Conservation (phyloP, 345 rosid species). For the Acer campestre region DNA sequence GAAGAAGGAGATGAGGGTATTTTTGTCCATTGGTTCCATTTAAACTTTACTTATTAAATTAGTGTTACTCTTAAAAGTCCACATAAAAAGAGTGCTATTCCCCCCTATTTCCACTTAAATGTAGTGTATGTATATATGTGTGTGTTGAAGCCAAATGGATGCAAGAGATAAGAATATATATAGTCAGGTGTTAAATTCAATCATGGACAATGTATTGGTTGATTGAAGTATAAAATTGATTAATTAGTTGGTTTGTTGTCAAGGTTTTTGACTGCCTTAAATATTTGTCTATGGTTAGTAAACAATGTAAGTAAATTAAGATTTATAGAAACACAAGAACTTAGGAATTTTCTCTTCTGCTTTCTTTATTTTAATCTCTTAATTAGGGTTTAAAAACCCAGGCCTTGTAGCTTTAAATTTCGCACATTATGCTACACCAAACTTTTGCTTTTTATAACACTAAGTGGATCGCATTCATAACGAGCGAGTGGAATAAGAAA, state of each 20-base stretch:
- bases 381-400: neutral
- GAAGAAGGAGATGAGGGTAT: no score
- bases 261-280: neutral
- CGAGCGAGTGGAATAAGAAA: neutral
- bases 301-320: neutral
- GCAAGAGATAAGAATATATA: neutral
- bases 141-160: neutral
- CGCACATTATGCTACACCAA: neutral
- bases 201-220: neutral
- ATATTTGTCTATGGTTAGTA: neutral
- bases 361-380: neutral
- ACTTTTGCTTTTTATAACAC: no score
- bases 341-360: conserved; percentile 1
- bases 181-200: neutral
- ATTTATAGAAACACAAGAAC: neutral
- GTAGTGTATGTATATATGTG: neutral
- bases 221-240: neutral
- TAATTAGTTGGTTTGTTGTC: neutral
- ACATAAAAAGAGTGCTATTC: no score
- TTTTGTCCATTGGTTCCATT: no score
- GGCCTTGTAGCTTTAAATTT: neutral
- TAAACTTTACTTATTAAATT: no score
- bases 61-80: no score
- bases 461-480: neutral
- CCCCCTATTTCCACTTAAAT: no score